Base-by-base conservation (phyloP, 2,329 filamentous ascomycete genomes). In the Botrytis paeoniae region DNA sequence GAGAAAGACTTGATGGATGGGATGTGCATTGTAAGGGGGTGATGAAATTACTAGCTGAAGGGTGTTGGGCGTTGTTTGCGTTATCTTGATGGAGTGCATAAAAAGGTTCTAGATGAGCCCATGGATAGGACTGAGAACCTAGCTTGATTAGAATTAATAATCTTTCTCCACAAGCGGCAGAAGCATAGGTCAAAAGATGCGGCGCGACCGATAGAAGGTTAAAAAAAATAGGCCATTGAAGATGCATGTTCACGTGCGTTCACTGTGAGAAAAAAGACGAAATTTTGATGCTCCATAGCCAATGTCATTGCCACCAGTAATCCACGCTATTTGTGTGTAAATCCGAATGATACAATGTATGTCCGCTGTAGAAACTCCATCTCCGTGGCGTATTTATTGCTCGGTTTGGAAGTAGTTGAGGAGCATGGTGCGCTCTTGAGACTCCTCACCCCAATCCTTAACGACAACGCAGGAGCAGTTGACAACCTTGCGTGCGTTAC, bases 391-490 rank as follows among this genome's bases (percentile, higher is more conserved):
- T 75, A 75, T 76, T 86, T 91, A 91, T 84, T 91, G 89, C 85
- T 91, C 89, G 85, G 94, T 97, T 89, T 97, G 93, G 95, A 99
- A 98, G 93, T 99, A 99, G 92, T 99, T 97, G 86, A 99, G 94
- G 85, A 99, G 93, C 86, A 98, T 94, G 83, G 92, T 94, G 84
- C 96, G 95, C 91, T 99, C 96, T 89, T 97, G 95, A 80, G 93
- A 97, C 89, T 99, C 96, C 91, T 98, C 96, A 90, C 96, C 96
- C 96, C 96, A 99, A 87, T 99, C 95, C 89, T 96, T 95, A 83
- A 99, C 96, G 77, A 99, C 96, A 82, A 99, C 96, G 90, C 96
- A 98, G 83, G 95, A 98, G 94, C 96, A 99, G 93, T 99, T 99
- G 89, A 99, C 96, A 81, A 99, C 95, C 92, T 99, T 99, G 87